Evolutionary conservation across 495 filamentous ascomycete species (phyloP).

Genomic region (Amphirosellinia nigrospora): DNA sequence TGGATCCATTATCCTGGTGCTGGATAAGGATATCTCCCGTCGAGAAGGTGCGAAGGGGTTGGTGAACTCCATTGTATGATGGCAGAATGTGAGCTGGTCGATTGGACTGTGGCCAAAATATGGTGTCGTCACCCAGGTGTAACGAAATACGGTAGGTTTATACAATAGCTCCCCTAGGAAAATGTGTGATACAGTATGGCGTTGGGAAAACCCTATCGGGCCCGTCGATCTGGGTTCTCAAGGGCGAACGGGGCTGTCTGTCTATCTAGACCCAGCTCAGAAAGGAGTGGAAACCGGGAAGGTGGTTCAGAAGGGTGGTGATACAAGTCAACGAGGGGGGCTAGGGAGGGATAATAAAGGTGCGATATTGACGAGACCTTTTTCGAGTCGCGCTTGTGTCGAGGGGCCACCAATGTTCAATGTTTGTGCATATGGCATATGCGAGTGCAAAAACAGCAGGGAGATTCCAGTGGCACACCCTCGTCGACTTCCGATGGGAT

Average conservation of each 20-base stretch:
- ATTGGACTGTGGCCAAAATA: slow-evolving; percentile 25
- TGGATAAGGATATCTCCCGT: slow-evolving; percentile 13
- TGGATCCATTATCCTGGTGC: slow-evolving; percentile 5
- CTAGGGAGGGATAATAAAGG: slow-evolving; percentile 37
- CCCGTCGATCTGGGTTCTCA: slow-evolving; percentile 32
- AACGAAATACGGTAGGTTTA: slow-evolving; percentile 37
- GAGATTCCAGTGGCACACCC: slow-evolving; percentile 31
- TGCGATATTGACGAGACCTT: slow-evolving; percentile 26
- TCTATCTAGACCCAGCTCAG: slow-evolving; percentile 27
- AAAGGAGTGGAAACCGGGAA: slow-evolving; percentile 29
- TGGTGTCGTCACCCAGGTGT: slow-evolving; percentile 34
- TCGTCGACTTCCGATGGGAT: slow-evolving; percentile 22
- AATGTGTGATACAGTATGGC: slow-evolving; percentile 19
- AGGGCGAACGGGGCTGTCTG: slow-evolving; percentile 29
- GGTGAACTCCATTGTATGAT: slow-evolving; percentile 34
- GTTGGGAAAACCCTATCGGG: slow-evolving; percentile 21
- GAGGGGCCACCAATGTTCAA: slow-evolving; percentile 30
- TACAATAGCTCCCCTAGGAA: slow-evolving; percentile 25
- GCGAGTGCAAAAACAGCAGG: slow-evolving; percentile 40
- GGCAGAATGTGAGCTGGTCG: slow-evolving; percentile 19
- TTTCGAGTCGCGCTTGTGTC: slow-evolving; percentile 32
- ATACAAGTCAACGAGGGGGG: slow-evolving; percentile 31
- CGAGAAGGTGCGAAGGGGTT: slow-evolving; percentile 25
- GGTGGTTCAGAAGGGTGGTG: slow-evolving; percentile 35
- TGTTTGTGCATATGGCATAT: slow-evolving; percentile 36